Evolutionary conservation across 306 rosid species (phyloP), one percentile per base, ranked within the genome.

Genomic region (Styphnolobium japonicum): DNA sequence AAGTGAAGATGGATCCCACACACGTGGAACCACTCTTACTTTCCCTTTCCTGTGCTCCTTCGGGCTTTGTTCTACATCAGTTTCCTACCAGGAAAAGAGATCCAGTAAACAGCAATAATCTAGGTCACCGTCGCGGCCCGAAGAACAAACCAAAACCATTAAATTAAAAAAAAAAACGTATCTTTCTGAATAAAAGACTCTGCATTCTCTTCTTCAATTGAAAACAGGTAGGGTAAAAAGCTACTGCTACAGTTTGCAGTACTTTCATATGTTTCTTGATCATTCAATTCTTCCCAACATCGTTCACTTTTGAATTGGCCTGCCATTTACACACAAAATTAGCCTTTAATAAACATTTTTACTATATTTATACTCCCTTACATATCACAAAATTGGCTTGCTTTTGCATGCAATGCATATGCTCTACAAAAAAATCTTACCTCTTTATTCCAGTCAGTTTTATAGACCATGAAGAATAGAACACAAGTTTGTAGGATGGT

Each of bases 401-500:
- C 0, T 14, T 69, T 68, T 69, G 39, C 15, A 40, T 43, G 10
- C 7, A 64, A 76, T 9, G 3, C 16, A 6, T 5, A 22, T 25
- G 1, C 11, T 29, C 1, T 0, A 27, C 0, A 25, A 11, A 34
- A 31, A 23, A 10, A 4, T 1, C 5, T 69, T 53, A 90, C 98
- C 97, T 94, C 97, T 67, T 65, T 84, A 65, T 62, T 78, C 96
- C 98, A 94, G 27, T 92, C 92, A 12, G 97, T 92, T 80, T 23
- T 89, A 34, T 81, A 87, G 23, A 94, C 56, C 82, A 94, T 86
- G 25, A 52, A 29, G 80, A 84, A 81, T 16, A 94, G 87, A 12
- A 92, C 86, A 62, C 76, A 36, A 10, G 96, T 94, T 68, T 94
- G 98, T 9, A 92, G 8, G 29, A 94, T 8, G 4, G 94, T 92